These are phyloP conservation scores for Coniella vitis DNA, from an alignment of 2,329 filamentous ascomycete species.

Conservation along the genomic window DNA sequence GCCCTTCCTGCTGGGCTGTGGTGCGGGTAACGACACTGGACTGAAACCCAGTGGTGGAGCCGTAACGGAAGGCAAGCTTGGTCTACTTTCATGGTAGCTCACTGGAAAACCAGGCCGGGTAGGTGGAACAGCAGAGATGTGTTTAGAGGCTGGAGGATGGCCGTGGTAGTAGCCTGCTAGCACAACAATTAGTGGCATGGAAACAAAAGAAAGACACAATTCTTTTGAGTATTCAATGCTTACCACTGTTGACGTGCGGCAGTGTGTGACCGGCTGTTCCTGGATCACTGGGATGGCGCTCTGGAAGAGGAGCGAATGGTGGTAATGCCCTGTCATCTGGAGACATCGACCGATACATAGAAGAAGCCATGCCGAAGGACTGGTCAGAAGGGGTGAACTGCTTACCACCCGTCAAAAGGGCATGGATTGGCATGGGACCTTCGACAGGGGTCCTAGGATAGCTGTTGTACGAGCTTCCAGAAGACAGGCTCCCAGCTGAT, in stretches of 20 bases:
- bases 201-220: too few species aligned
- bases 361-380: conserved; percentile 3
- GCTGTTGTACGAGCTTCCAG: conserved; percentile 30
- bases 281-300: conserved; percentile 9
- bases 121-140: not conserved
- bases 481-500: conserved; percentile 36
- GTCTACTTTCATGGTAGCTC: not conserved
- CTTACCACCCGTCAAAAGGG: conserved; percentile 33
- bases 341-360: conserved; percentile 11
- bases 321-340: conserved; percentile 13
- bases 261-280: conserved; percentile 1
- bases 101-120: conserved; percentile 10
- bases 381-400: conserved; percentile 13
- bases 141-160: conserved; percentile 1
- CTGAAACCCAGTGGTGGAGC: conserved; percentile 20
- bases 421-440: conserved; percentile 47
- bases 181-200: not conserved
- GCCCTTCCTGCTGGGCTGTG: conserved; percentile 20
- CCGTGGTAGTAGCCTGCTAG: conserved; percentile 20
- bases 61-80: conserved; percentile 3
- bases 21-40: not conserved
- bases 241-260: conserved; percentile 16
- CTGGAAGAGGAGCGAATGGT: conserved; percentile 2
- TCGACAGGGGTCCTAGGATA: conserved; percentile 42
- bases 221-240: too few species aligned